phyloP scores from a whole-genome alignment of 2,329 filamentous ascomycete species.

The Colletotrichum godetiae region DNA sequence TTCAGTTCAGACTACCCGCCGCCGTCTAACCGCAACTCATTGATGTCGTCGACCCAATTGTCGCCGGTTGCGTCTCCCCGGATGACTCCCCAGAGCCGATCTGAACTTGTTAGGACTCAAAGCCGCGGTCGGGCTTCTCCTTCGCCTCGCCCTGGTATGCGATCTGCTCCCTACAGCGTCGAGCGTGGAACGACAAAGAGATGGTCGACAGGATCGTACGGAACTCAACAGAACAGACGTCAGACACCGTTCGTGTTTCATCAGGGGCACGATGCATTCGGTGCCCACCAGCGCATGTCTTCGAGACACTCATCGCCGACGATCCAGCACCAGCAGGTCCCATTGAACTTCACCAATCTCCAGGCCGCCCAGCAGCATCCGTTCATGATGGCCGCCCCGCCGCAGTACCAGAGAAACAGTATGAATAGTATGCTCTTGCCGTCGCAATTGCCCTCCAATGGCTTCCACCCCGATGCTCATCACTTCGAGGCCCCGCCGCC shows the following conservation, averaged over 20 bases:
- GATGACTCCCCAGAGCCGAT: slow-evolving; percentile 70
- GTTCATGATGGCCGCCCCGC: slow-evolving; percentile 64
- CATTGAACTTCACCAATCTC: slow-evolving; percentile 66
- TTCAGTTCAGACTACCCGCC: slow-evolving; percentile 76
- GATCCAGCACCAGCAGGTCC: slow-evolving; percentile 58
- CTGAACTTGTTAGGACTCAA: slow-evolving; percentile 70
- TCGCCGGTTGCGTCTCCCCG: slow-evolving; percentile 80
- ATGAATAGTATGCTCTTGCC: slow-evolving; percentile 72
- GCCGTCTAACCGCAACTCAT: slow-evolving; percentile 74
- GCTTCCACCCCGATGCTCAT: slow-evolving; percentile 60
- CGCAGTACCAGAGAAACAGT: slow-evolving; percentile 64
- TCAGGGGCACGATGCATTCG: slow-evolving; percentile 69
- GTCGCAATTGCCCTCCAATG: slow-evolving; percentile 52
- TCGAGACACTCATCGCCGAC: slow-evolving; percentile 64
- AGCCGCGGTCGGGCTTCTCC: slow-evolving; percentile 79
- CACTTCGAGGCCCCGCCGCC: slow-evolving; percentile 70
- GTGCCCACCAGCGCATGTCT: slow-evolving; percentile 65
- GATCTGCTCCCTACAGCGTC: slow-evolving; percentile 77
- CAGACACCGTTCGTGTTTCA: slow-evolving; percentile 73
- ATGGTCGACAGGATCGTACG: slow-evolving; percentile 83
- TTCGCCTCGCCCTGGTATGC: slow-evolving; percentile 74
- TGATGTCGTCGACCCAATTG: slow-evolving; percentile 77
- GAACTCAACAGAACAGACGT: slow-evolving; percentile 64
- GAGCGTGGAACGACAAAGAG: slow-evolving; percentile 76
- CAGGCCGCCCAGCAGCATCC: slow-evolving; percentile 66